Conservation (phyloP, 129 eudicot genomes). For the Apium graveolens region DNA sequence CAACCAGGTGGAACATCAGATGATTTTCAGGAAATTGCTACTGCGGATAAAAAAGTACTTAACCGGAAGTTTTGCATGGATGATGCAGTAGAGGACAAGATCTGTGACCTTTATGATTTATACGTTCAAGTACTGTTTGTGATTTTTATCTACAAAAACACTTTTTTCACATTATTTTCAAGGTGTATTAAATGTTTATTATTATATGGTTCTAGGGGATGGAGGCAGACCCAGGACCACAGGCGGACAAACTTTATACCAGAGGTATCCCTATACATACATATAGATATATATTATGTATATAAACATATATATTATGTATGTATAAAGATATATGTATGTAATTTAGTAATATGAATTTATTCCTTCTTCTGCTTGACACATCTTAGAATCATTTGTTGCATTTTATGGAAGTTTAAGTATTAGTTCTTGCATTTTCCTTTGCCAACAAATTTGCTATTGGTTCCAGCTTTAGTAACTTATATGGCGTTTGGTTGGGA, state of each 20-base stretch:
- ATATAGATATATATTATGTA: background rate
- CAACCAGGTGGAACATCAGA: conserved; percentile 58
- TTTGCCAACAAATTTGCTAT: conserved; percentile 1
- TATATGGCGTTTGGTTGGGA: too few relatives aligned
- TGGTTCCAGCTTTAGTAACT: background rate
- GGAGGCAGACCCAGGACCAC: conserved; percentile 84
- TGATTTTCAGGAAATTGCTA: conserved; percentile 57
- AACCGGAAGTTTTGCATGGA: conserved; percentile 59
- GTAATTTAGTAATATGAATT: background rate
- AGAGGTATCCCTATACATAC: conserved; percentile 32
- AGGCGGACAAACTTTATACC: conserved; percentile 72
- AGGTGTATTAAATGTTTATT: conserved; percentile 17
- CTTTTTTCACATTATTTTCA: background rate
- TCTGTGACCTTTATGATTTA: conserved; percentile 82
- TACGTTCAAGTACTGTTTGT: conserved; percentile 53
- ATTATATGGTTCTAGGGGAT: conserved; percentile 46
- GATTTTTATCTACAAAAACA: conserved; percentile 6
- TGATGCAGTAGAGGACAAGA: conserved; percentile 72
- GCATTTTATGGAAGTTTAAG: background rate
- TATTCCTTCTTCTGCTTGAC: background rate
- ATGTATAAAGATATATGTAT: background rate
- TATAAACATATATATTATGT: background rate
- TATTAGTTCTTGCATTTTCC: background rate
- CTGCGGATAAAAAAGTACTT: conserved; percentile 41
- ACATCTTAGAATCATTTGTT: background rate